Evolutionary conservation across 2,329 filamentous ascomycete species (phyloP).

Genomic region (Cercospora sesami): DNA sequence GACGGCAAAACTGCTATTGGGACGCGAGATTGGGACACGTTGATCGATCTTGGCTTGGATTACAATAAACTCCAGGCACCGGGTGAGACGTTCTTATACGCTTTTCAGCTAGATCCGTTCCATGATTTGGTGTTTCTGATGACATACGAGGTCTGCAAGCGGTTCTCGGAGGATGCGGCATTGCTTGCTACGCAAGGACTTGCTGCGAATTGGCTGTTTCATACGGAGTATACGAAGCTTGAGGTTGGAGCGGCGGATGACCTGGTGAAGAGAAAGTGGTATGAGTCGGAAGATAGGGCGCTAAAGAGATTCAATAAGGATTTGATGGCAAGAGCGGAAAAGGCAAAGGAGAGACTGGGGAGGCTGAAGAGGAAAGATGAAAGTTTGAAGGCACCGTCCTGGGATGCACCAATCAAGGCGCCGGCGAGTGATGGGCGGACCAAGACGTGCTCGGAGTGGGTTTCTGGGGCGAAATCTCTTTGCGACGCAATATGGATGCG

Average conservation of each 20-base stretch:
- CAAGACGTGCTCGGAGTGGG: background rate
- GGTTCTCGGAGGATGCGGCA: background rate
- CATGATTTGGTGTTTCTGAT: conserved; percentile 11
- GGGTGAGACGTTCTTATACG: conserved; percentile 9
- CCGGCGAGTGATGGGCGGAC: conserved; percentile 5
- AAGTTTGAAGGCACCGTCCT: background rate
- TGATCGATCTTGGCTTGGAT: background rate
- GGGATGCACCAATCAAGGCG: background rate
- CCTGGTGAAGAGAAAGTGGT: conserved; percentile 12
- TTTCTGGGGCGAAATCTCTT: background rate
- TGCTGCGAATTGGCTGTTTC: conserved; percentile 10
- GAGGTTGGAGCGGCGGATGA: background rate
- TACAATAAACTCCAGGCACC: conserved; percentile 1
- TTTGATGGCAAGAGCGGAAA: conserved; percentile 1
- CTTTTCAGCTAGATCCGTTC: conserved; percentile 5
- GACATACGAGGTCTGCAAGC: conserved; percentile 6
- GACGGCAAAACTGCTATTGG: background rate
- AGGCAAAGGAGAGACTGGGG: background rate
- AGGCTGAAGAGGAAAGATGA: background rate
- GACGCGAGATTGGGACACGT: background rate
- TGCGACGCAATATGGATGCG: background rate
- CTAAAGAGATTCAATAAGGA: conserved; percentile 10
- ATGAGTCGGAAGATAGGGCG: conserved; percentile 11
- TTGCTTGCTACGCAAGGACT: conserved; percentile 7
- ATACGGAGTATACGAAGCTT: conserved; percentile 9